Evolutionary conservation across 1,284 basidiomycete genomes (phyloP), one percentile per base, ranked within the genome.

Genomic region (Boletus sp.): DNA sequence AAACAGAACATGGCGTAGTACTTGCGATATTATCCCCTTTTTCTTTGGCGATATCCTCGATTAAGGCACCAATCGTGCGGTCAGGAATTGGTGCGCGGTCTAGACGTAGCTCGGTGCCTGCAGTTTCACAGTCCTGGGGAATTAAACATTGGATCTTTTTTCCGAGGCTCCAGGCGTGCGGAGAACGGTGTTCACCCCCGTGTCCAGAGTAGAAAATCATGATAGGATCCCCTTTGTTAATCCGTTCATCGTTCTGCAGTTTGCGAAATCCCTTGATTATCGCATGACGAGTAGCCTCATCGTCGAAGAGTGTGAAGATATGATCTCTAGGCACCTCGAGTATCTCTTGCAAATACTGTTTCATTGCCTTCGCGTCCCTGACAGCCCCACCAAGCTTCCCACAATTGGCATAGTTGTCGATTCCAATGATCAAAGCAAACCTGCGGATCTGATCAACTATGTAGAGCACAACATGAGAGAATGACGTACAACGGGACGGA

Each of bases 201-300:
- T 48, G 46, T 8, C 46, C 46, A 13, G 46, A 23, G 17, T 46
- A 48, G 34, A 46, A 48, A 5, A 48, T 46, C 23, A 48, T 9
- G 8, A 48, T 48, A 6, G 47, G 35, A 46, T 46, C 47, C 3
- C 36, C 43, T 3, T 32, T 16, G 14, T 38, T 14, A 20, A 48
- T 48, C 9, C 30, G 47, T 5, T 33, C 4, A 22, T 48, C 13
- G 8, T 39, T 16, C n/a, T 8, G 47, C 7, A 46, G 19, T 0
- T 17, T 6, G 29, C 3, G 5, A 13, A 48, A 48, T 17, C 42
- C 43, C 2, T 20, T 3, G 36, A 47, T 39, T 2, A 48, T 39
- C 13, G 19, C 36, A 10, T 9, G 3, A 9, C 36, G 43, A 27
- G 29, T 48, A 14, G 47, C 47, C 36, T 22, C 5, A 1, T 14